Conservation (phyloP, 148 eudicot species). For the Pharnaceum exiguum region DNA sequence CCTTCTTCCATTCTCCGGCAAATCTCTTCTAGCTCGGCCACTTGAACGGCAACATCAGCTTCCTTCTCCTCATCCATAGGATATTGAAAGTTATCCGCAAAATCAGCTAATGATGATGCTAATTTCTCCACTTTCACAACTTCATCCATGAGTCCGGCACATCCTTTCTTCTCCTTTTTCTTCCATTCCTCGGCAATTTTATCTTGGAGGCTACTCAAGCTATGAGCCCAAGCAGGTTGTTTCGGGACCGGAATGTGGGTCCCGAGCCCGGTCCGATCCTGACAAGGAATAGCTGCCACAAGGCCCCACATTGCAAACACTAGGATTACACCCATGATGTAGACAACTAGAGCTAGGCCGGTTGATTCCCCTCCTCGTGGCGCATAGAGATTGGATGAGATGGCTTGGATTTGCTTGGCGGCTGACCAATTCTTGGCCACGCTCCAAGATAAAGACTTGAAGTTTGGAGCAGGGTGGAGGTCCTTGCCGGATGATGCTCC, state of each 20-base stretch:
- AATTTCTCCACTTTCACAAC: conserved; percentile 53
- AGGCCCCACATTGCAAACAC: conserved; percentile 80
- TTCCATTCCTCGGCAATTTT: conserved; percentile 92
- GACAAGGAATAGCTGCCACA: conserved; percentile 87
- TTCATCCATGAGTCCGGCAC: conserved; percentile 71
- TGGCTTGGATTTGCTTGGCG: conserved; percentile 70
- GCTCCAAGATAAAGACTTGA: conserved; percentile 57
- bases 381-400: conserved; percentile 56
- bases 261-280: conserved; percentile 63
- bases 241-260: conserved; percentile 63
- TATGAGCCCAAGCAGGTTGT: conserved; percentile 60
- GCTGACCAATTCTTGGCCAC: conserved; percentile 90
- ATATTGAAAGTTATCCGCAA: conserved; percentile 49
- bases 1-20: conserved; percentile 80
- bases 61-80: conserved; percentile 66
- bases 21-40: conserved; percentile 56
- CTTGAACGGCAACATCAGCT: conserved; percentile 55
- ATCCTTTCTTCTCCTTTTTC: conserved; percentile 83
- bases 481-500: conserved; percentile 22
- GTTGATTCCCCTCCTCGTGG: conserved; percentile 77
- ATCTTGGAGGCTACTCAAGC: conserved; percentile 58
- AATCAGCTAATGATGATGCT: conserved; percentile 42
- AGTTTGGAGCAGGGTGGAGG: conserved; percentile 34
- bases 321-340: conserved; percentile 58
- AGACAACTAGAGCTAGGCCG: conserved; percentile 55